A percentile compares a stretch with the other conserved stretches of the same genome.
phyloP scores from a whole-genome alignment of 108 stramenopile species.

The Cyclotella distinguenda region DNA sequence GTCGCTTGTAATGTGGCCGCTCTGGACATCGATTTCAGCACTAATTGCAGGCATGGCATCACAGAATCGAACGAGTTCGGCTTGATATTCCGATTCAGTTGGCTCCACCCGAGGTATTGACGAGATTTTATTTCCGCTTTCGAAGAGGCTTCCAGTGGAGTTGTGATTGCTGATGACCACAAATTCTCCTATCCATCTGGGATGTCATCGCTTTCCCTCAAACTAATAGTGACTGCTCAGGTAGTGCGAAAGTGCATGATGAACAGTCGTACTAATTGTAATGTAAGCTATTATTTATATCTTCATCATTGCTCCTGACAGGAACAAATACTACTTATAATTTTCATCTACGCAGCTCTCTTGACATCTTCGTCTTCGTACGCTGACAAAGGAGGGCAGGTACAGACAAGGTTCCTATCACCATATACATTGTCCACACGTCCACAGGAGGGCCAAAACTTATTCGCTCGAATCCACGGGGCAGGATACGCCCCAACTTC shows the following conservation, averaged over 20 bases:
- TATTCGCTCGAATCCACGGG: conserved; percentile 92
- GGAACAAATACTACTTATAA: no score
- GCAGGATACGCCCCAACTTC: conserved; percentile 93
- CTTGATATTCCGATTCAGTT: conserved; percentile 97
- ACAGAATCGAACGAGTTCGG: conserved; percentile 95
- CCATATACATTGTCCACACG: conserved; percentile 98
- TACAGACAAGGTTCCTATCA: conserved; percentile 96
- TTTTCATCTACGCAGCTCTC: conserved; percentile 65
- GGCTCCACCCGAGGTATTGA: conserved; percentile 99
- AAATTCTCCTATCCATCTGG: no score
- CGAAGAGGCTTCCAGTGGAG: no score
- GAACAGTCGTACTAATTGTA: neutral
- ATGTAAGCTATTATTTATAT: no score
- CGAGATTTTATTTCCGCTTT: no score
- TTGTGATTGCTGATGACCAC: no score
- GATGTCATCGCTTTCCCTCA: no score
- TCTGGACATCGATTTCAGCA: conserved; percentile 95
- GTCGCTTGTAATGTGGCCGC: conserved; percentile 81
- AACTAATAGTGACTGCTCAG: no score
- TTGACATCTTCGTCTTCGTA: conserved; percentile 87
- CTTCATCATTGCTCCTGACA: no score
- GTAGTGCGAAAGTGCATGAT: no score
- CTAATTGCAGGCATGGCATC: conserved; percentile 97
- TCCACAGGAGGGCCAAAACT: conserved; percentile 98
- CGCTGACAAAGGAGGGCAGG: conserved; percentile 91